phyloP scores from a whole-genome alignment of 2,329 filamentous ascomycete genomes.

The Colletotrichum navitas region DNA sequence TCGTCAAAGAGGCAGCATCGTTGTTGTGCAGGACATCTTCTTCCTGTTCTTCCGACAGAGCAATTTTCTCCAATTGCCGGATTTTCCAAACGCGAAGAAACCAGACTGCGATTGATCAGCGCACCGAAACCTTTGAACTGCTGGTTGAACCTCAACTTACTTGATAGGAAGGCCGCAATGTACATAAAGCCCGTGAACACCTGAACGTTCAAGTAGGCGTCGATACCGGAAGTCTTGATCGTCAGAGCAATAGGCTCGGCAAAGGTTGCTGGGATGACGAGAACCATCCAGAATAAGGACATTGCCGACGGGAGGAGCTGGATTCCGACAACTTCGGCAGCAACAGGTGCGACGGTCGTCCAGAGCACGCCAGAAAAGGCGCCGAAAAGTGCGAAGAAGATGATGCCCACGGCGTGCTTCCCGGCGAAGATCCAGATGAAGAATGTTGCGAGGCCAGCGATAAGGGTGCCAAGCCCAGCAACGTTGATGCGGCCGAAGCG shows the following conservation, averaged over 20 bases:
- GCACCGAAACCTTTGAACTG: accelerated
- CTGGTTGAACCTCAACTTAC: slow-evolving; percentile 45
- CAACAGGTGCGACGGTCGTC: slow-evolving; percentile 76
- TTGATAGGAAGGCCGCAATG: slow-evolving; percentile 63
- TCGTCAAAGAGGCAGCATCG: slow-evolving; percentile 19
- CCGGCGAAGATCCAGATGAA: slow-evolving; percentile 81
- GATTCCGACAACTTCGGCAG: slow-evolving; percentile 80
- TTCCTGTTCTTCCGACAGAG: slow-evolving; percentile 16
- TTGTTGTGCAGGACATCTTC: slow-evolving; percentile 16
- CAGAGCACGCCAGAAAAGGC: slow-evolving; percentile 79
- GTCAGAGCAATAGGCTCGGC: slow-evolving; percentile 73
- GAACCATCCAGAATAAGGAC: slow-evolving; percentile 78
- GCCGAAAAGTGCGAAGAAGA: slow-evolving; percentile 79
- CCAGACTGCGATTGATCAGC: slow-evolving; percentile 34
- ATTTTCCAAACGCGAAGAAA: slow-evolving; percentile 42
- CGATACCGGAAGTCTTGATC: slow-evolving; percentile 58
- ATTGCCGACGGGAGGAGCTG: slow-evolving; percentile 75
- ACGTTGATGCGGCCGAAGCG: slow-evolving; percentile 79
- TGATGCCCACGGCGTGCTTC: slow-evolving; percentile 71
- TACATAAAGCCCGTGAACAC: slow-evolving; percentile 74
- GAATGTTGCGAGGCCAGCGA: slow-evolving; percentile 74
- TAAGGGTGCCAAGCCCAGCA: slow-evolving; percentile 72
- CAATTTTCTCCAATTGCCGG: slow-evolving; percentile 31
- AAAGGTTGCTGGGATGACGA: slow-evolving; percentile 79
- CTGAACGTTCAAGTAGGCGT: slow-evolving; percentile 65